Evolutionary conservation across 1,284 basidiomycete genomes (phyloP), one percentile per base, ranked within the genome.

Genomic region (Puccinia coronata): DNA sequence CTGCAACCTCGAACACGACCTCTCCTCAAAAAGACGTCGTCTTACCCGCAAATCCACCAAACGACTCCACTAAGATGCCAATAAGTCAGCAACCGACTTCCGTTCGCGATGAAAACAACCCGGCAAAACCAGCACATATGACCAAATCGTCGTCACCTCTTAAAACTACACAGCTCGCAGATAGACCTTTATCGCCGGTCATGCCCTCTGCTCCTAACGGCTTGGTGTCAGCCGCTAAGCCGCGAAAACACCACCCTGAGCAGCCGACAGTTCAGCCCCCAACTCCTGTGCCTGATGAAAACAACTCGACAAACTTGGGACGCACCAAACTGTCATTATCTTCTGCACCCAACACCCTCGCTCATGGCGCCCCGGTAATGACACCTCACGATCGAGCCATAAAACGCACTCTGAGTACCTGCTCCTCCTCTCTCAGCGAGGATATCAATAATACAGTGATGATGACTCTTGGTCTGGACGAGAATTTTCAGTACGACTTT

Each of bases 381-480:
- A 59, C 39, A 5, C 59, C 59, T 39, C 31, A 63, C 2, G 28
- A 39, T 20, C 34, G 28, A 63, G 11, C 31, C 36, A 16, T 51
- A 20, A 63, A 63, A 63, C 59, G 59, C 3, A 39, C 34, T 63
- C 39, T 63, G 31, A 63, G 59, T 23, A 31, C 28, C 14, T 49
- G 67, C 14, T 70, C 67, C 34, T 70, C 67, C 23, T 28, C 67
- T 53, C 43, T 49, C 6, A 70, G 67, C 36, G 49, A 70, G 41
- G 67, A 70, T 36, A 49, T 70, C 9, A 53, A 70, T 25, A 36
- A 49, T 23, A 70, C 67, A 25, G 67, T 70, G 16, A 70, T 70
- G 67, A 70, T 70, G 67, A 53, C 67, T 47, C 43, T 70, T 6
- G 67, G 49, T 18, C 23, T 70, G 23, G 49, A 70, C 41, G 67